Evolutionary conservation across 2,329 filamentous ascomycete species (phyloP).

Genomic region (Pyrenochaeta sp.): DNA sequence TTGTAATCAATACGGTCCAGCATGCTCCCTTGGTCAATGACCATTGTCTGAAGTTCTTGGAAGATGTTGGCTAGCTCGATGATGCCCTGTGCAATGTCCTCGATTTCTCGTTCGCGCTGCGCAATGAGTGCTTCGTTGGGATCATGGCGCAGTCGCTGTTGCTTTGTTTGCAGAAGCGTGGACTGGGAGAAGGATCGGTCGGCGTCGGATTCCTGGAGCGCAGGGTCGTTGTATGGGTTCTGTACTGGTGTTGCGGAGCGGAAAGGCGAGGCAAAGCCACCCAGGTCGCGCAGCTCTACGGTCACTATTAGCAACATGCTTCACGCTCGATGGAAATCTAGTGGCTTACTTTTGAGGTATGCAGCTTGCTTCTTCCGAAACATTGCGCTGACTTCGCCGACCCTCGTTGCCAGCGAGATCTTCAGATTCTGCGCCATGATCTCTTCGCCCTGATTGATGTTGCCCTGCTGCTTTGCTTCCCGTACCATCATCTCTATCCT

Average conservation of each 20-base stretch:
- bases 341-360: conserved; percentile 83
- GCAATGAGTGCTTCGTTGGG: conserved; percentile 80
- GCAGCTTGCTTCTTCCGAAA: conserved; percentile 98
- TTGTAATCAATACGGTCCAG: conserved; percentile 75
- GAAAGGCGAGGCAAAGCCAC: conserved; percentile 59
- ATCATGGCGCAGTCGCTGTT: conserved; percentile 68
- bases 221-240: conserved; percentile 82
- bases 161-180: conserved; percentile 80
- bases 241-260: conserved; percentile 55
- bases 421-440: conserved; percentile 97
- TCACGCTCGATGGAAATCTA: background rate
- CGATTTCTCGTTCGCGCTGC: conserved; percentile 95
- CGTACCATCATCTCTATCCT: conserved; percentile 86
- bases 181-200: conserved; percentile 92
- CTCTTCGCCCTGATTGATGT: conserved; percentile 83
- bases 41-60: conserved; percentile 94
- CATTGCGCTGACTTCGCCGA: conserved; percentile 88
- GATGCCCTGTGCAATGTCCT: conserved; percentile 97
- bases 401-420: conserved; percentile 84
- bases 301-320: conserved; percentile 17
- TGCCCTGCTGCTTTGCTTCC: conserved; percentile 76
- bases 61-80: conserved; percentile 97
- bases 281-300: conserved; percentile 55
- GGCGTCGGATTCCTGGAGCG: conserved; percentile 85
- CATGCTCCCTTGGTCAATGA: conserved; percentile 63